Base-by-base conservation (phyloP, 2,329 filamentous ascomycete species). In the Fusarium xylarioides region DNA sequence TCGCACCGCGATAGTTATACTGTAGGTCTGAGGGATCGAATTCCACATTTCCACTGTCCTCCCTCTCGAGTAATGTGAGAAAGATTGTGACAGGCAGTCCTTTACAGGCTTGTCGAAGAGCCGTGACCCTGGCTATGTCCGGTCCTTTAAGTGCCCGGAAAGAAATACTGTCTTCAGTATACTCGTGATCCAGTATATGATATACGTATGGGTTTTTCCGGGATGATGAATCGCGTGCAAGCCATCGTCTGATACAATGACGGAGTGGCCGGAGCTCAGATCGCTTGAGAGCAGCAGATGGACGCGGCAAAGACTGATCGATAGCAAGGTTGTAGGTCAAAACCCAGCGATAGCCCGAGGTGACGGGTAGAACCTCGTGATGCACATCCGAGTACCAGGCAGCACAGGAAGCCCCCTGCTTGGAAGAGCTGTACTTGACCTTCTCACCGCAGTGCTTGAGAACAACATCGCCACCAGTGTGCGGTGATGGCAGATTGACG, bases 361-460 rank as follows among this genome's bases (percentile, higher is more conserved):
- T 81, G 5, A 89, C 81, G 3, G 83, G 82, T 21, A 83, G 79
- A n/a, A 88, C 81, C 74, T 89, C 83, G 70, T 89, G 86, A 3
- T 79, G 80, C 1, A 89, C 86, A 62, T 89, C 86, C 0, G 86
- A 84, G 74, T 87, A 89, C 88, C 82, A 84, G 37, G 65, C 79
- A 11, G 75, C 68, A 32, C 71, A 74, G 0, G 78, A 79, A 59
- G 78, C 68, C 15, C 16, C 34, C 16, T 18, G 34, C 8, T 70
- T 40, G 1, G 78, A 80, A 0, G 34, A 35, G 9, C 16, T 18
- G 16, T 35, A 35, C 16, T 10, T 18, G 16, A 35, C 9, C 34
- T 35, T 19, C 16, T 37, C 35, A 19, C 79, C 80, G 8, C 78
- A 71, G 73, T 87, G 84, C 28, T 78, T 80, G 5, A 86, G 68